Percentiles rank a stretch among this genome's conserved stretches.
Conservation (phyloP, 306 rosid species). For the Adenanthera pavonina region DNA sequence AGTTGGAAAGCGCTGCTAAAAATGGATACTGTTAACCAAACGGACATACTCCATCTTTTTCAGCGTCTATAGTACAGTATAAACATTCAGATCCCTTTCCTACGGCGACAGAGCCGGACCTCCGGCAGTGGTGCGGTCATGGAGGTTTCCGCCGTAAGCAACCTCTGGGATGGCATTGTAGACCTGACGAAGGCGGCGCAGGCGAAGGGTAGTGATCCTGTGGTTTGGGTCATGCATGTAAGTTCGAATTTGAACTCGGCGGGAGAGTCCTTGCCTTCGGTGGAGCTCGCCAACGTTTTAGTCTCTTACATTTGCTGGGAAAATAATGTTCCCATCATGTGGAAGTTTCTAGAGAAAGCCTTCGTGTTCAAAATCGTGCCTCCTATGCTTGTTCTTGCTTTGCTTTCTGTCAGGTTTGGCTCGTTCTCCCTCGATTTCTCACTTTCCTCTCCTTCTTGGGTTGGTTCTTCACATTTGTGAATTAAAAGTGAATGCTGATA, state of each 20-base stretch:
- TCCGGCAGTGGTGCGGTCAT: slow-evolving; percentile 43
- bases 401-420: slow-evolving; percentile 74
- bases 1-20: not conserved
- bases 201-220: slow-evolving; percentile 80
- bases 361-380: slow-evolving; percentile 68
- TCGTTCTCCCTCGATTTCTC: not conserved
- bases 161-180: slow-evolving; percentile 59
- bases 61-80: not conserved
- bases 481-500: slow-evolving; percentile 5
- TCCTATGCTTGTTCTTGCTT: slow-evolving; percentile 83
- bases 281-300: slow-evolving; percentile 69
- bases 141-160: slow-evolving; percentile 44
- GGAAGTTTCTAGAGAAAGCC: slow-evolving; percentile 96
- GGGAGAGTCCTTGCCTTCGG: slow-evolving; percentile 79
- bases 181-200: slow-evolving; percentile 79
- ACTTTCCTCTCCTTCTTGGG: not conserved
- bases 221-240: slow-evolving; percentile 79
- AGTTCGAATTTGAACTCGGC: slow-evolving; percentile 72
- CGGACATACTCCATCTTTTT: not conserved
- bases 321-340: slow-evolving; percentile 80
- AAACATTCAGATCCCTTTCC: not conserved
- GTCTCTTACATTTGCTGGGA: slow-evolving; percentile 94
- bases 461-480: not conserved
- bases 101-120: not conserved
- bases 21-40: not conserved